These are phyloP conservation scores for Inonotus obliquus DNA, from an alignment of 1,284 basidiomycete genomes.

Conservation along the genomic window DNA sequence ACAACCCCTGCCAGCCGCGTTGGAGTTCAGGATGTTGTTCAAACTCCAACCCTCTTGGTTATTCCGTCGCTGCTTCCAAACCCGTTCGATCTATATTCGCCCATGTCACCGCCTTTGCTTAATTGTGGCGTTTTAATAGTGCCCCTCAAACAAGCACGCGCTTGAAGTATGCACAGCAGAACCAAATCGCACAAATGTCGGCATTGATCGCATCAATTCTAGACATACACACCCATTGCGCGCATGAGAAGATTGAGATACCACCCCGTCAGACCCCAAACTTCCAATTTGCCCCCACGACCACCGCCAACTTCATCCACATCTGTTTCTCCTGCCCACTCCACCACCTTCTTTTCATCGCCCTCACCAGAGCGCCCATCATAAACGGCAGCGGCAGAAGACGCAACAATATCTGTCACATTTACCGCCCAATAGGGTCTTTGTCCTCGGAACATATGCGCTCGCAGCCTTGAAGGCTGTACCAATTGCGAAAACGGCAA, in stretches of 20 bases:
- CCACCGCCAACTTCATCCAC: conserved; percentile 42
- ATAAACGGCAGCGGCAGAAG: not conserved
- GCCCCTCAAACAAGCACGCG: not conserved
- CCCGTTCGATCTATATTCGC: not conserved
- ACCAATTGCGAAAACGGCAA: conserved; percentile 53
- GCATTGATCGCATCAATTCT: conserved; percentile 13
- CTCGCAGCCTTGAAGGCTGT: conserved; percentile 42
- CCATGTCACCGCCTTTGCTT: not conserved
- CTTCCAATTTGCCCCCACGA: conserved; percentile 46
- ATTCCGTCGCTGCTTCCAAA: not conserved
- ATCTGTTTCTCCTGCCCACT: conserved; percentile 21
- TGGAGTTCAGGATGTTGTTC: not conserved
- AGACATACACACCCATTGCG: conserved; percentile 38
- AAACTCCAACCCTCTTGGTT: not conserved
- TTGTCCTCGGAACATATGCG: conserved; percentile 50
- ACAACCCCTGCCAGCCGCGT: not conserved
- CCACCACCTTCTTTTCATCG: not conserved
- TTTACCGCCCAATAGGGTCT: conserved; percentile 63
- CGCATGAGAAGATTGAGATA: conserved; percentile 62
- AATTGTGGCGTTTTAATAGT: not conserved
- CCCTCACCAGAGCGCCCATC: not conserved
- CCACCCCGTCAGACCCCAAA: conserved; percentile 83
- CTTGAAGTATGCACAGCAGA: not conserved
- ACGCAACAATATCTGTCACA: conserved; percentile 55
- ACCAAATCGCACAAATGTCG: not conserved